phyloP scores from a whole-genome alignment of 495 filamentous ascomycete species.

The Aspergillus sparsus region DNA sequence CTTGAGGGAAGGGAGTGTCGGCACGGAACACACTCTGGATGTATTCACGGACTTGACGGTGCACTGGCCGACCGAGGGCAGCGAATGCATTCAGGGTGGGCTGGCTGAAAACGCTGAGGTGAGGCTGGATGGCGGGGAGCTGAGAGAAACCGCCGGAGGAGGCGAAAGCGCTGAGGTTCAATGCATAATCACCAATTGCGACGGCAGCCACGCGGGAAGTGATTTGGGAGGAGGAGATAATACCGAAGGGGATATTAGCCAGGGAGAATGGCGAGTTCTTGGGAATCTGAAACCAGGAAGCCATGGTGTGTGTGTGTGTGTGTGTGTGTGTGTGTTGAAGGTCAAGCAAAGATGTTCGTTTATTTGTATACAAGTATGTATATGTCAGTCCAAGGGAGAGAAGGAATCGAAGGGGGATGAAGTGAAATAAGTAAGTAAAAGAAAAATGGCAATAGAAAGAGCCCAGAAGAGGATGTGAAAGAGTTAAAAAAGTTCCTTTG shows the following conservation, averaged over 20 bases:
- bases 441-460: no score
- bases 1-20: slow-evolving; percentile 57
- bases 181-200: slow-evolving; percentile 73
- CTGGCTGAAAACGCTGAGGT: slow-evolving; percentile 64
- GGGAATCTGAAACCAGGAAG: slow-evolving; percentile 68
- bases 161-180: slow-evolving; percentile 72
- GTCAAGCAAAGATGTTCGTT: no score
- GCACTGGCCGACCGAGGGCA: slow-evolving; percentile 67
- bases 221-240: slow-evolving; percentile 63
- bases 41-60: slow-evolving; percentile 69
- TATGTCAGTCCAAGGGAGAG: neutral
- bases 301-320: slow-evolving; percentile 45
- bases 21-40: slow-evolving; percentile 70
- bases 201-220: slow-evolving; percentile 65
- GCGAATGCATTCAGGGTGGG: slow-evolving; percentile 83
- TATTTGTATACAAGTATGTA: no score
- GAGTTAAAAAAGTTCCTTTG: no score
- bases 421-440: no score
- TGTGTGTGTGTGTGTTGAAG: neutral
- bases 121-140: slow-evolving; percentile 58
- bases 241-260: slow-evolving; percentile 90
- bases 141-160: slow-evolving; percentile 58
- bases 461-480: no score
- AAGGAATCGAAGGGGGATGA: neutral
- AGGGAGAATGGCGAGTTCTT: slow-evolving; percentile 75